These are phyloP conservation scores for Penicillium crystallinum DNA, from an alignment of 495 filamentous ascomycete species.

Conservation along the genomic window DNA sequence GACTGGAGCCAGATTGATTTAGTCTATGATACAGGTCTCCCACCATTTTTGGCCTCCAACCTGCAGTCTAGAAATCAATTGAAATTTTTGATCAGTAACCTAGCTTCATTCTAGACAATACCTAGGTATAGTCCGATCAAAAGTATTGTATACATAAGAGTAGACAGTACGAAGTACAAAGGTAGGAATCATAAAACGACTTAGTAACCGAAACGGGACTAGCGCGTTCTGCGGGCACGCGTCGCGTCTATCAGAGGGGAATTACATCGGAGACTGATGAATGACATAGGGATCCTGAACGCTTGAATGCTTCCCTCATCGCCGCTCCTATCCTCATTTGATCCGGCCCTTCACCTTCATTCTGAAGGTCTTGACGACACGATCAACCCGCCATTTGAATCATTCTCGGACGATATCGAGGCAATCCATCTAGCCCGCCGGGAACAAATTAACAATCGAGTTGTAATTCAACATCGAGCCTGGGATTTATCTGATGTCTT, in stretches of 20 bases:
- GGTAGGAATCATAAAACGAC: not conserved
- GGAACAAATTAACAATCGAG: constrained; percentile 50
- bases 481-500: constrained; percentile 57
- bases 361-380: constrained; percentile 32
- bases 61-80: no score
- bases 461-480: constrained; percentile 61
- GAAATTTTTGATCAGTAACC: no score
- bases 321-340: constrained; percentile 44
- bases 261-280: not conserved
- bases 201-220: constrained; percentile 24
- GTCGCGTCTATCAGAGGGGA: constrained; percentile 29
- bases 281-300: constrained; percentile 11
- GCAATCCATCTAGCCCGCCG: constrained; percentile 47
- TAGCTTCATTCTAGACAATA: no score
- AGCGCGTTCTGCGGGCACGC: constrained; percentile 29
- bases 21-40: constrained; percentile 11
- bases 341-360: constrained; percentile 49
- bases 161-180: no score
- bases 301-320: constrained; percentile 37
- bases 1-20: constrained; percentile 8
- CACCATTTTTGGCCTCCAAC: not conserved
- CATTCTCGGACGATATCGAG: constrained; percentile 58
- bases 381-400: constrained; percentile 26
- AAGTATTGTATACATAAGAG: no score
- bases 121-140: no score